Base-by-base conservation (phyloP, 129 eudicot genomes). In the Mikania micrantha region DNA sequence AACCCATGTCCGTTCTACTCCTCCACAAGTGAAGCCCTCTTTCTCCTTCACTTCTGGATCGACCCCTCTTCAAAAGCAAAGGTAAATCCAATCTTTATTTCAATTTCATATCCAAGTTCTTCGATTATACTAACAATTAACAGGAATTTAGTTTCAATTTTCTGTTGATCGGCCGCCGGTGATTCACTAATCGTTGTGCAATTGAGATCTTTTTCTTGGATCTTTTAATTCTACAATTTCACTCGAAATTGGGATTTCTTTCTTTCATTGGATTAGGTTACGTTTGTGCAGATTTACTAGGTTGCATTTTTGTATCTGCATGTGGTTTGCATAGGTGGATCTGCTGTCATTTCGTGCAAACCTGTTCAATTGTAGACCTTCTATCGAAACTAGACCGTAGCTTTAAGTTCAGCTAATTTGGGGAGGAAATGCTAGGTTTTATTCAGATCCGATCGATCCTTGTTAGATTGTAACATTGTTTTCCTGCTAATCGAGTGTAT, bases 31-130 rank as follows among this genome's bases (percentile, higher is more conserved):
- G n/a, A n/a, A n/a, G n/a, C n/a, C n/a, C n/a, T 9, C 17, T 38
- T 15, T 16, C 41, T 27, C 20, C 53, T 38, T 58, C 56, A 48
- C 34, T 28, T 68, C 64, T 67, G 63, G 74, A 75, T 68, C 75
- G 75, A 68, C 68, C 80, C 70, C 80, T 76, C 58, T 60, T 48
- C 61, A 68, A 60, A 50, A 56, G 31, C 7, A 32, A 64, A 76
- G 80, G 80, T 76, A 60, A 67, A 66, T 74, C 79, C 6, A 57
- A 56, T 57, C 53, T 66, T 57, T 49, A 16, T 66, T 32, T 21
- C 36, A 20, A 20, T 57, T 42, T 64, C 40, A 0, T 41, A 25
- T 74, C 31, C 45, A 21, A 8, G 52, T 52, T 74, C 17, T n/a
- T 4, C 24, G 9, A 28, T 74, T 28, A 40, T 39, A 53, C 24